These are phyloP conservation scores for Daldinia childiae DNA, from an alignment of 495 filamentous ascomycete species.

Conservation along the genomic window DNA sequence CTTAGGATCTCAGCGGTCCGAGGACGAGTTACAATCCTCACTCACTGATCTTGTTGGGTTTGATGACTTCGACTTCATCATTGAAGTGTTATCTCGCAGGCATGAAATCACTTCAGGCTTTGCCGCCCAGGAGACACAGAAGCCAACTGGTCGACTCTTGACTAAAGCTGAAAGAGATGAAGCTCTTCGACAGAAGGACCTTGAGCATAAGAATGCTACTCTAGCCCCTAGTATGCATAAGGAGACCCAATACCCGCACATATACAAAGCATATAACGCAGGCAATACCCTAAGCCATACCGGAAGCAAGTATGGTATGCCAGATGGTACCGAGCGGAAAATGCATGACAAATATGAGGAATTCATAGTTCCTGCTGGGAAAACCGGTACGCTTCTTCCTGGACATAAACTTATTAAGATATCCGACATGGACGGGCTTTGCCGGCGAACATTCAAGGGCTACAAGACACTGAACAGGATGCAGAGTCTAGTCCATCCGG, in stretches of 20 bases:
- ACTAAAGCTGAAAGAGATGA: constrained; percentile 81
- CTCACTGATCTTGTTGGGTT: constrained; percentile 93
- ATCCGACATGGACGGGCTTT: constrained; percentile 85
- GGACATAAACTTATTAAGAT: constrained; percentile 81
- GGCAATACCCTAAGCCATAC: constrained; percentile 81
- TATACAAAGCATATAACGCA: constrained; percentile 82
- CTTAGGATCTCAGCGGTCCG: constrained; percentile 70
- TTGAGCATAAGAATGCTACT: constrained; percentile 80
- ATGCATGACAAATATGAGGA: constrained; percentile 81
- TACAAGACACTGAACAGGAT: constrained; percentile 96
- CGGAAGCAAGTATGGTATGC: constrained; percentile 81
- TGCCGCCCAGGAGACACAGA: constrained; percentile 50
- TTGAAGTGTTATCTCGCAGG: constrained; percentile 80
- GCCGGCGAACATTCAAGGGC: constrained; percentile 88
- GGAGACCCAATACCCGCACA: constrained; percentile 84
- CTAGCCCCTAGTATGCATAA: constrained; percentile 69
- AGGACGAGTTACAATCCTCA: constrained; percentile 86
- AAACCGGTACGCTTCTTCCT: constrained; percentile 74
- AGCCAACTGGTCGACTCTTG: constrained; percentile 68
- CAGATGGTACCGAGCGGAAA: constrained; percentile 67
- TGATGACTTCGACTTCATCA: constrained; percentile 89
- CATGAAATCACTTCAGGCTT: constrained; percentile 64
- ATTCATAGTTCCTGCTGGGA: constrained; percentile 81
- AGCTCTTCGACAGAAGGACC: constrained; percentile 75
- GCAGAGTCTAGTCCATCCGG: constrained; percentile 95